A percentile compares a stretch with the other conserved stretches of the same genome.
These are phyloP conservation scores for Phytophthora ohioensis DNA, from an alignment of 352 stramenopile species.

Conservation along the genomic window DNA sequence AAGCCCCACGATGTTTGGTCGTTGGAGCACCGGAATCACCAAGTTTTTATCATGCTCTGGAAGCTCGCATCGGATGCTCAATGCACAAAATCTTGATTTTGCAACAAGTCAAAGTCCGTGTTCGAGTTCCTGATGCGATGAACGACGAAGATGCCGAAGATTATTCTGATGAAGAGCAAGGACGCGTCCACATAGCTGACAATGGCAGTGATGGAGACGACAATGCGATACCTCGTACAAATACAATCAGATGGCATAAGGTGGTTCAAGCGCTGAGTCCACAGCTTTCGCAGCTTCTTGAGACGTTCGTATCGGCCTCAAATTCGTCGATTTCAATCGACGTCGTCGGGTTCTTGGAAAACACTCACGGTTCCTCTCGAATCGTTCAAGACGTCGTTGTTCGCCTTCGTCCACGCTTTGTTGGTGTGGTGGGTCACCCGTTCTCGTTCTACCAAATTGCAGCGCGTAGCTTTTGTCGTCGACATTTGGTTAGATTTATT, in stretches of 20 bases:
- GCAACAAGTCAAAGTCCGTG: conserved; percentile 43
- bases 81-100: conserved; percentile 53
- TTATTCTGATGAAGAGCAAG: conserved; percentile 65
- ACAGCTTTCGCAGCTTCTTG: conserved; percentile 43
- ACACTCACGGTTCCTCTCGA: conserved; percentile 12
- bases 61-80: conserved; percentile 38
- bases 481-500: conserved; percentile 40
- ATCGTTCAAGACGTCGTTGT: conserved; percentile 28
- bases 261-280: conserved; percentile 39
- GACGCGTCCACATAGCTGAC: conserved; percentile 6
- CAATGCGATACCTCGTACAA: conserved; percentile 20
- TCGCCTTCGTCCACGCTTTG: conserved; percentile 37
- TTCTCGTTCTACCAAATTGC: conserved; percentile 59
- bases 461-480: conserved; percentile 30
- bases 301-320: conserved; percentile 28
- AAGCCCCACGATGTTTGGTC: conserved; percentile 46
- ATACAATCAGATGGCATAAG: conserved; percentile 30
- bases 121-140: conserved; percentile 19
- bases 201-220: conserved; percentile 25
- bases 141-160: conserved; percentile 38
- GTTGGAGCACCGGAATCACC: conserved; percentile 34
- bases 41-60: conserved; percentile 47
- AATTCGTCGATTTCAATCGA: conserved; percentile 34
- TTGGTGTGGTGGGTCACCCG: conserved; percentile 51
- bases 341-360: conserved; percentile 36